These are phyloP conservation scores for Rutidosis leptorrhynchoides DNA, from an alignment of 129 eudicot genomes.

Conservation along the genomic window DNA sequence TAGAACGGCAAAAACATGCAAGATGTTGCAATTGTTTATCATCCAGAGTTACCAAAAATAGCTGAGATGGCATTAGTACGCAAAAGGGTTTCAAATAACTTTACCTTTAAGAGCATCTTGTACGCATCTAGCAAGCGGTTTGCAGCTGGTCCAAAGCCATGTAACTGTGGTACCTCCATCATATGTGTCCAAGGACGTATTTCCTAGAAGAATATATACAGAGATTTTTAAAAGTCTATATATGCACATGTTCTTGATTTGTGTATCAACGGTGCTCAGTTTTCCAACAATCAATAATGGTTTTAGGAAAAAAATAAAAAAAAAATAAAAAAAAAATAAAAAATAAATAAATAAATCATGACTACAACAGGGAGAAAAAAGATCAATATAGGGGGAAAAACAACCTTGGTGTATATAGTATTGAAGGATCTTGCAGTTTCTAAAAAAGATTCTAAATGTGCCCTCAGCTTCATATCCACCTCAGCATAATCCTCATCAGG, in stretches of 20 bases:
- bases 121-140: slow-evolving; percentile 87
- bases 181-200: slow-evolving; percentile 99
- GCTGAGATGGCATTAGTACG: no score
- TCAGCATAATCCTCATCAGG: slow-evolving; percentile 95
- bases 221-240: neutral
- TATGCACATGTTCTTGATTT: neutral
- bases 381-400: neutral
- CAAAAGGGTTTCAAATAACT: neutral
- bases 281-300: neutral
- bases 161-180: slow-evolving; percentile 99
- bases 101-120: slow-evolving; percentile 94
- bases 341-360: no score
- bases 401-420: slow-evolving; percentile 90
- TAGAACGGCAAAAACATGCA: no score
- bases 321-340: no score
- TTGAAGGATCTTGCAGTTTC: slow-evolving; percentile 98
- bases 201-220: slow-evolving; percentile 44
- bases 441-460: slow-evolving; percentile 77
- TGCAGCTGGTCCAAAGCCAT: slow-evolving; percentile 99
- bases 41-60: no score
- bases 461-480: slow-evolving; percentile 75
- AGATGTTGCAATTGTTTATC: no score
- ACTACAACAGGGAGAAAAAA: neutral
- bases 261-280: neutral
- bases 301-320: neutral